Evolutionary conservation across 768 basidiomycete species (phyloP), one percentile per base, ranked within the genome.

Genomic region (Kwoniella europaea): DNA sequence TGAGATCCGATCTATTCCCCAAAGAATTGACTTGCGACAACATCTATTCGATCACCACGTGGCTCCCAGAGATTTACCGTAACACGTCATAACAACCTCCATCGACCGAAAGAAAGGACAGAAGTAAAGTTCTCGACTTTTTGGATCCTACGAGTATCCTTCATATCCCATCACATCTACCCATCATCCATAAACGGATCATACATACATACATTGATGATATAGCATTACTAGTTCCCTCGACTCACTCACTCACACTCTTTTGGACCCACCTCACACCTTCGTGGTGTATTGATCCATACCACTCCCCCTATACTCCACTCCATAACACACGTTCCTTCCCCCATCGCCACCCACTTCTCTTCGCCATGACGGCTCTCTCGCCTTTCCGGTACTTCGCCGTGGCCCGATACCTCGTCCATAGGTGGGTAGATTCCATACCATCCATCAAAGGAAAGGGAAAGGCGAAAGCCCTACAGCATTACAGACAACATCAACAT

Each of bases 311-410:
- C 4, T 20, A 1, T 12, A 15, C 57, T 27, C 57, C 27, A 59
- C 10, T 27, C 41, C 54, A 20, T 41, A 41, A 65, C 63, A 41
- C 63, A 65, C 63, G 63, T 67, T 67, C 56, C 35, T 44, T 35
- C 35, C 35, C 29, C 41, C 42, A 67, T 50, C 56, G 65, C 55
- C 65, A 46, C 65, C 55, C 24, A 27, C 64, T 41, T 20, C 56
- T 50, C 58, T 13, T n/a, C 62, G 27, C 43, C 22, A 71, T 71
- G 69, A 67, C 71, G 20, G 79, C 78, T n/a, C 72, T 81, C 12
- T 77, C 79, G 10, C 82, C 82, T 10, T 82, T 78, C 66, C 68
- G 81, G 67, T 79, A 82, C 60, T 62, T 79, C 53, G 80, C 80
- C 60, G 22, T 83, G 29, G 79, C 76, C 10, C 70, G 75, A 41